A percentile compares a stretch with the other conserved stretches of the same genome.
Evolutionary conservation across 179 eudicot species (phyloP).

Genomic region (Drosera spatulata): DNA sequence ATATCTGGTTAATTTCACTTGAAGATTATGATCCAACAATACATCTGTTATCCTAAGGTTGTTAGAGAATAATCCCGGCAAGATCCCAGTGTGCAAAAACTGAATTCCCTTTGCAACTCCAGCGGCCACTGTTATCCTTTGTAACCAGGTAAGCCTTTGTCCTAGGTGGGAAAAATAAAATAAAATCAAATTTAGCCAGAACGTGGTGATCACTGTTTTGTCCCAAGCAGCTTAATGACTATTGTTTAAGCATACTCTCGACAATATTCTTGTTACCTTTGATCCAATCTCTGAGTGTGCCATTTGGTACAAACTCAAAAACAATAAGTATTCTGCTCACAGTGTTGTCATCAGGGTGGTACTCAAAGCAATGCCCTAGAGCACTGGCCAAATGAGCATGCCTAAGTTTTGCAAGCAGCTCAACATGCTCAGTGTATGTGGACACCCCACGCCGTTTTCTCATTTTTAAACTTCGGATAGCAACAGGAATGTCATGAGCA

Average conservation of each 20-base stretch:
- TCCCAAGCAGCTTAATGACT: neutral
- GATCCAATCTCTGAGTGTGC: slow-evolving; percentile 58
- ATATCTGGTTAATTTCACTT: slow-evolving; percentile 61
- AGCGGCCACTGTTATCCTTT: slow-evolving; percentile 57
- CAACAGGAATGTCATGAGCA: slow-evolving; percentile 17
- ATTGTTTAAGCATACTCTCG: neutral
- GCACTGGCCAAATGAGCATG: slow-evolving; percentile 35
- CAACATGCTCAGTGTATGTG: slow-evolving; percentile 34
- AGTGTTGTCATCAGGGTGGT: slow-evolving; percentile 24
- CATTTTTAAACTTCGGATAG: slow-evolving; percentile 32
- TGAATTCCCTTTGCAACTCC: slow-evolving; percentile 84
- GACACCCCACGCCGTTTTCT: slow-evolving; percentile 28
- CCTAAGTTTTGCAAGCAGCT: slow-evolving; percentile 35
- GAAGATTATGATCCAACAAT: slow-evolving; percentile 62
- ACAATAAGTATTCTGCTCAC: slow-evolving; percentile 26
- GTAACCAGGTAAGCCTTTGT: slow-evolving; percentile 49
- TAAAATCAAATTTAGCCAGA: neutral
- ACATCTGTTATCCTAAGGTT: slow-evolving; percentile 63
- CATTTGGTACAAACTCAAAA: slow-evolving; percentile 38
- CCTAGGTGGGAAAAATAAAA: slow-evolving; percentile 16
- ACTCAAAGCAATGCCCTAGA: slow-evolving; percentile 41
- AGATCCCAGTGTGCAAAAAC: slow-evolving; percentile 75
- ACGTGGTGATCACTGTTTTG: too few species aligned
- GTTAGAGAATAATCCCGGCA: slow-evolving; percentile 65
- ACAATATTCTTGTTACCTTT: slow-evolving; percentile 28